Evolutionary conservation across 352 stramenopile genomes (phyloP).

Genomic region (Lagenidium giganteum): DNA sequence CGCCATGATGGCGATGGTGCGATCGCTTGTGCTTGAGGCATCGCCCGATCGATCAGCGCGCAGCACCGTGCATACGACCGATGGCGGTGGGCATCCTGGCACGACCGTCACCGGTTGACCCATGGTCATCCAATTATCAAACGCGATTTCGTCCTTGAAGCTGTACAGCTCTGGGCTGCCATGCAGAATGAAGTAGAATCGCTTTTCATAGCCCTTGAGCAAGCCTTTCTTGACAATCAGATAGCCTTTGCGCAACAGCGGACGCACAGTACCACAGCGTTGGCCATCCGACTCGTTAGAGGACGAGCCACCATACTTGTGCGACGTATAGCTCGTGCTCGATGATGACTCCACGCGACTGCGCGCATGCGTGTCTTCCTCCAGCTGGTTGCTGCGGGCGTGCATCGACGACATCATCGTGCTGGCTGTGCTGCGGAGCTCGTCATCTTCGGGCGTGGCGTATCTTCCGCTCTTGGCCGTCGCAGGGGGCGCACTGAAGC

Average conservation of each 20-base stretch:
- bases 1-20: slow-evolving; percentile 39
- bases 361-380: no score
- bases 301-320: no score
- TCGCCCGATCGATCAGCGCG: slow-evolving; percentile 29
- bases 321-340: no score
- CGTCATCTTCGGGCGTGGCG: no score
- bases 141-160: slow-evolving; percentile 62
- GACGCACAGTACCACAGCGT: no score
- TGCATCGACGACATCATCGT: no score
- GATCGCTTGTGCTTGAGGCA: slow-evolving; percentile 22
- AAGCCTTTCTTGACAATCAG: slow-evolving; percentile 40
- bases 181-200: slow-evolving; percentile 55
- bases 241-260: slow-evolving; percentile 39
- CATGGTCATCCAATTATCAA: slow-evolving; percentile 50
- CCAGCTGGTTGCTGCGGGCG: no score
- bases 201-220: slow-evolving; percentile 58
- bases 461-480: no score
- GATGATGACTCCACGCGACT: no score
- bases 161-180: slow-evolving; percentile 37
- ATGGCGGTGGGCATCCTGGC: slow-evolving; percentile 22
- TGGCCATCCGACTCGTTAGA: no score
- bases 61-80: slow-evolving; percentile 44
- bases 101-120: slow-evolving; percentile 29
- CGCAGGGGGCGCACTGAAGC: no score
- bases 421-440: no score